Conservation (phyloP, 305 asterid species). For the Coffea humblotiana region DNA sequence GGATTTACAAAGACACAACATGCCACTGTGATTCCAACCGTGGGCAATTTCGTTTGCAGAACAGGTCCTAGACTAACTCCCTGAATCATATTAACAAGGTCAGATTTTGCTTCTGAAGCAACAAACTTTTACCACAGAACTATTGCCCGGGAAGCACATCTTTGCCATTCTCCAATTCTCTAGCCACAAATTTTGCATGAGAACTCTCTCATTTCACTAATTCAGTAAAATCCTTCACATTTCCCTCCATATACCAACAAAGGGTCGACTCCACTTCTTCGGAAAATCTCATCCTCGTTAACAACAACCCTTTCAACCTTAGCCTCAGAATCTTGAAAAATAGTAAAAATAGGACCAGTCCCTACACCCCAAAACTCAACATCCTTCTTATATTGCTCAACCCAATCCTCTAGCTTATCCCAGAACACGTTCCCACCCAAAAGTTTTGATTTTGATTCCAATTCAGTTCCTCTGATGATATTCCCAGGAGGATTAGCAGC, state of each 20-base stretch:
- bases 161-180: constrained; percentile 70
- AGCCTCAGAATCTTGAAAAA: constrained; percentile 60
- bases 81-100: constrained; percentile 29
- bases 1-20: constrained; percentile 52
- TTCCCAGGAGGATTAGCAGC: constrained; percentile 11
- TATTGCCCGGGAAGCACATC: constrained; percentile 46
- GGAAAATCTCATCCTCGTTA: constrained; percentile 72
- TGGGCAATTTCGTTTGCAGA: constrained; percentile 13
- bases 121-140: constrained; percentile 69
- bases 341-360: constrained; percentile 61
- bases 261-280: constrained; percentile 52
- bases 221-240: constrained; percentile 41
- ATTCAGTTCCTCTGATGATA: constrained; percentile 22
- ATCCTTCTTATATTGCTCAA: constrained; percentile 75
- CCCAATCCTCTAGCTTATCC: constrained; percentile 83
- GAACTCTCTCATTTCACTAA: constrained; percentile 51
- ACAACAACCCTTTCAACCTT: constrained; percentile 68
- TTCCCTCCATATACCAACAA: constrained; percentile 29
- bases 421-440: constrained; percentile 54
- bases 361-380: constrained; percentile 85
- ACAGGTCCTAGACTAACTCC: constrained; percentile 39
- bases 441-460: constrained; percentile 31
- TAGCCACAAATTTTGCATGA: constrained; percentile 67
- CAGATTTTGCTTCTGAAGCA: constrained; percentile 40
- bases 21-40: constrained; percentile 44